Evolutionary conservation across 2,329 filamentous ascomycete genomes (phyloP).

Genomic region (Hymenoscyphus albidus): DNA sequence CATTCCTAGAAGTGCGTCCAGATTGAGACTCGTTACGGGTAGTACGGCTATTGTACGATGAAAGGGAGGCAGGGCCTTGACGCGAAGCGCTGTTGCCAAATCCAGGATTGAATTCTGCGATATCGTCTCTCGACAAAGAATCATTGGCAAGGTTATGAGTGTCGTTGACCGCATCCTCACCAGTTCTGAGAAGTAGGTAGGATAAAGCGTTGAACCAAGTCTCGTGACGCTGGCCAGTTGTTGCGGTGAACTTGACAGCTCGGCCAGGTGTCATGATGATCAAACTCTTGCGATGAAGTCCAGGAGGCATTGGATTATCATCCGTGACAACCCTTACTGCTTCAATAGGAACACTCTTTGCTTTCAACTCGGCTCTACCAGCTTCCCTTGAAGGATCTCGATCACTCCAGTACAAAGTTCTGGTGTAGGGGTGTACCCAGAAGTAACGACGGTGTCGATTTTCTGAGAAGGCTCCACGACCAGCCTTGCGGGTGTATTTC

Average conservation of each 20-base stretch:
- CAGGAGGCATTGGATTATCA: constrained; percentile 92
- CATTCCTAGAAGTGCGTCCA: not conserved
- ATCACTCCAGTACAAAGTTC: constrained; percentile 95
- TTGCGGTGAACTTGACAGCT: constrained; percentile 88
- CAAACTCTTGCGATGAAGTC: constrained; percentile 89
- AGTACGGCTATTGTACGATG: constrained; percentile 75
- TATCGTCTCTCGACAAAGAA: constrained; percentile 56
- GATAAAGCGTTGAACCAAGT: constrained; percentile 98
- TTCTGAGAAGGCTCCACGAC: constrained; percentile 81
- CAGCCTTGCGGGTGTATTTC: constrained; percentile 96
- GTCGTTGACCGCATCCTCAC: constrained; percentile 55
- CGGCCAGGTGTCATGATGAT: constrained; percentile 86
- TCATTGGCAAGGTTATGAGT: constrained; percentile 55
- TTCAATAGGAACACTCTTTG: constrained; percentile 92
- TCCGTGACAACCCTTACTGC: constrained; percentile 85
- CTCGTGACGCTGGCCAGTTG: constrained; percentile 90
- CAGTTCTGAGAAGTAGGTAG: constrained; percentile 79
- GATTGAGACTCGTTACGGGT: constrained; percentile 59
- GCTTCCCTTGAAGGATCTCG: constrained; percentile 71
- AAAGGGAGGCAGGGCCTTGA: constrained; percentile 62
- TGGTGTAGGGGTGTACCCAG: constrained; percentile 97
- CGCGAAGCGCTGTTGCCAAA: constrained; percentile 44
- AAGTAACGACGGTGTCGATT: constrained; percentile 94
- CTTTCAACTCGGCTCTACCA: constrained; percentile 69
- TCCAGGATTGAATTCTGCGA: constrained; percentile 77